Percentiles rank a stretch among this genome's conserved stretches.
Conservation (phyloP, 2,329 filamentous ascomycete species). For the Periconia macrospinosa region DNA sequence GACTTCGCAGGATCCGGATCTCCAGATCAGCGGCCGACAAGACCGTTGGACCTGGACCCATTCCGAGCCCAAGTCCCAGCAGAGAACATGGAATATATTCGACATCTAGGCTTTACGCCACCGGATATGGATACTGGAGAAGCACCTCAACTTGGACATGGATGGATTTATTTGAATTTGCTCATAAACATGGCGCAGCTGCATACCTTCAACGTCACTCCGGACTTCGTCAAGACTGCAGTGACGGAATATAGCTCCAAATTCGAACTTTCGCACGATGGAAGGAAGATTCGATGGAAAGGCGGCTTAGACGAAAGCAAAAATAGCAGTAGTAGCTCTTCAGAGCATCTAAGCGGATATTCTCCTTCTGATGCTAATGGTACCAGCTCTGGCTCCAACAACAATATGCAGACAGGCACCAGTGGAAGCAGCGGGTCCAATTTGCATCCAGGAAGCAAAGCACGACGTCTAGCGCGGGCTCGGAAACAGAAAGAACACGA, state of each 20-base stretch:
- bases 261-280: conserved; percentile 76
- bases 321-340: conserved; percentile 64
- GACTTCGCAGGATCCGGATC: conserved; percentile 37
- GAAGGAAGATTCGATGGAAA: conserved; percentile 78
- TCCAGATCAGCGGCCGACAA: conserved; percentile 74
- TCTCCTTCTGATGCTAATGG: conserved; percentile 53
- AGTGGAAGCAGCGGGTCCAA: conserved; percentile 24
- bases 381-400: conserved; percentile 21
- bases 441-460: conserved; percentile 18
- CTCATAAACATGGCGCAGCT: conserved; percentile 81
- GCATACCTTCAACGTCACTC: conserved; percentile 81
- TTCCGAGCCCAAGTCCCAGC: conserved; percentile 73
- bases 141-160: conserved; percentile 66
- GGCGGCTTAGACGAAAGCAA: conserved; percentile 67
- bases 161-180: conserved; percentile 82
- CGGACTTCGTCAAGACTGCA: conserved; percentile 74
- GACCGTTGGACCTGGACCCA: conserved; percentile 75
- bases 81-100: conserved; percentile 80
- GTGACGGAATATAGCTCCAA: conserved; percentile 71
- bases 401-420: conserved; percentile 23
- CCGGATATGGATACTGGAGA: conserved; percentile 55
- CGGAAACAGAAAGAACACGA: conserved; percentile 29
- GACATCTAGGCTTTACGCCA: conserved; percentile 69
- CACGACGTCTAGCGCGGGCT: conserved; percentile 17
- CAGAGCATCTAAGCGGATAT: conserved; percentile 44